Evolutionary conservation across 2,329 filamentous ascomycete genomes (phyloP).

Genomic region (Sphaerulina vaccinii): DNA sequence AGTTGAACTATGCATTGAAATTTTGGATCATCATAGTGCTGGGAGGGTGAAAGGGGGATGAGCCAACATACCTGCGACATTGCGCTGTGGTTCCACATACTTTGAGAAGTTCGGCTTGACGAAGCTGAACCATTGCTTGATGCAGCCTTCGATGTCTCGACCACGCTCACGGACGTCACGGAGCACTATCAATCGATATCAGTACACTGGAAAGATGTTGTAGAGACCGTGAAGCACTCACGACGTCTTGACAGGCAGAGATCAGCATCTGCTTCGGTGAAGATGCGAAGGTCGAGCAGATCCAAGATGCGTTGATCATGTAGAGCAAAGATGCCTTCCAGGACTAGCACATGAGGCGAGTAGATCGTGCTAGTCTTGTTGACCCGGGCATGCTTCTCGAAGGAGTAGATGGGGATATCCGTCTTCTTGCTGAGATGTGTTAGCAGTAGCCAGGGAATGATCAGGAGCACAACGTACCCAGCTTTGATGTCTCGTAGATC

Average conservation of each 20-base stretch:
- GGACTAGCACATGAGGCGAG: conserved; percentile 89
- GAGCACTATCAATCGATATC: conserved; percentile 56
- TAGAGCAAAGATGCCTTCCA: conserved; percentile 94
- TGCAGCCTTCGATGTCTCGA: conserved; percentile 88
- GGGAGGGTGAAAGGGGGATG: neutral
- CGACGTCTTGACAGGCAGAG: conserved; percentile 86
- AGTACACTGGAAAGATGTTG: conserved; percentile 51
- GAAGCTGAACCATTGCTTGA: conserved; percentile 96
- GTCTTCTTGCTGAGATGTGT: conserved; percentile 65
- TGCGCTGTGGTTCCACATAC: conserved; percentile 88
- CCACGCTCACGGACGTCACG: conserved; percentile 88
- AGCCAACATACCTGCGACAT: conserved; percentile 66
- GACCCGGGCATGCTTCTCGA: conserved; percentile 81
- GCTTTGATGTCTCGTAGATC: conserved; percentile 80
- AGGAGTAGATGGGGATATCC: conserved; percentile 93
- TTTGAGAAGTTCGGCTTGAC: conserved; percentile 97
- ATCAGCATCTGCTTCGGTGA: conserved; percentile 93
- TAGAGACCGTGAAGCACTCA: conserved; percentile 61
- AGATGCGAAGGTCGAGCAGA: conserved; percentile 93
- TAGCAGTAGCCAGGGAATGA: neutral
- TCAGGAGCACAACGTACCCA: conserved; percentile 64
- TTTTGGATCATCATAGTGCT: conserved; percentile 38
- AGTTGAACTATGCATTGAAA: conserved; percentile 43
- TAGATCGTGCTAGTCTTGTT: conserved; percentile 84
- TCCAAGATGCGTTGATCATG: conserved; percentile 84